A percentile compares a stretch with the other conserved stretches of the same genome.
These are phyloP conservation scores for Harrya chromipes DNA, from an alignment of 768 basidiomycete genomes.

Conservation along the genomic window DNA sequence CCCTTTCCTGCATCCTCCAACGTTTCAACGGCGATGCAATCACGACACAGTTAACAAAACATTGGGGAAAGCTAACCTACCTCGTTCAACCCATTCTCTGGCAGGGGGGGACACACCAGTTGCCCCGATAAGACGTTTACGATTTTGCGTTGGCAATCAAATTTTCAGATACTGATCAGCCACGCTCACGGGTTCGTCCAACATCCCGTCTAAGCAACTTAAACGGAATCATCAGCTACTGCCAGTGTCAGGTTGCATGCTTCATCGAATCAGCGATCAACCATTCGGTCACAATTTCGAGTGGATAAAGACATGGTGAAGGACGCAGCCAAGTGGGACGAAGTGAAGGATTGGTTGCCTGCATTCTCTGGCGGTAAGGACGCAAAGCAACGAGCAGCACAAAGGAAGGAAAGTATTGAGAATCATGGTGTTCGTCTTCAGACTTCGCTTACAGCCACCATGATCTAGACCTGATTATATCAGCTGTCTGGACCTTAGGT, in stretches of 20 bases:
- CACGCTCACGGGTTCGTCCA: background rate
- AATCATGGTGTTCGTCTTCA: too few species aligned
- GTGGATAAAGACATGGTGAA: slow-evolving; percentile 3
- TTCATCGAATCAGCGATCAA: slow-evolving; percentile 24
- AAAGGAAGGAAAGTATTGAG: too few species aligned
- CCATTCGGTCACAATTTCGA: slow-evolving; percentile 9
- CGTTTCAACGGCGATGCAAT: slow-evolving; percentile 23
- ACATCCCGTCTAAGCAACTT: slow-evolving; percentile 3
- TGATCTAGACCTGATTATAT: too few species aligned
- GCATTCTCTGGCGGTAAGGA: slow-evolving; percentile 21
- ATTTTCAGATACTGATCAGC: slow-evolving; percentile 17
- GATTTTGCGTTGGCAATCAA: slow-evolving; percentile 20
- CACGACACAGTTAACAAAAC: slow-evolving; percentile 13
- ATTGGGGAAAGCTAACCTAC: slow-evolving; percentile 15
- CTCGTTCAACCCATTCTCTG: slow-evolving; percentile 15
- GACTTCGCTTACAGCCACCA: too few species aligned
- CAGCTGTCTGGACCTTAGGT: too few species aligned
- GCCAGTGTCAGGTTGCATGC: slow-evolving; percentile 5
- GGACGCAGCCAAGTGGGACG: slow-evolving; percentile 12
- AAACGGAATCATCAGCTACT: slow-evolving; percentile 13
- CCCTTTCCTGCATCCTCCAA: slow-evolving; percentile 14
- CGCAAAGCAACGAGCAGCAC: slow-evolving; percentile 12
- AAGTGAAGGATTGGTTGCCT: slow-evolving; percentile 23
- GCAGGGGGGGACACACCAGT: slow-evolving; percentile 12
- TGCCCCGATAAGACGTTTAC: slow-evolving; percentile 5